A percentile compares a stretch with the other conserved stretches of the same genome.
phyloP scores from a whole-genome alignment of 768 basidiomycete species.

The Tephrocybe sp. region DNA sequence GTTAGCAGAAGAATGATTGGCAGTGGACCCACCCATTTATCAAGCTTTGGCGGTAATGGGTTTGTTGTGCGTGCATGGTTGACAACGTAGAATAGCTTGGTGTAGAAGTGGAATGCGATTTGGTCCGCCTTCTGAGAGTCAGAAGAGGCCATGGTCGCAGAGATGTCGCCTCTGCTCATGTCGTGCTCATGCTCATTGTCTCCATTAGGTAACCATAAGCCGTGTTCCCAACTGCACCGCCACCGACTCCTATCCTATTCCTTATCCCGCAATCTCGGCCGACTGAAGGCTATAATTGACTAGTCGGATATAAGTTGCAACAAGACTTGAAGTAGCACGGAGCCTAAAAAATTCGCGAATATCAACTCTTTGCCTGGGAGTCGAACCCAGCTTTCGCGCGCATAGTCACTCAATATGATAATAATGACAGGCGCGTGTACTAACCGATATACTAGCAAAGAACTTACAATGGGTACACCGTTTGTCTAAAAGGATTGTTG shows the following conservation, averaged over 20 bases:
- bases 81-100: constrained; percentile 77
- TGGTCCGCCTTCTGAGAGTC: constrained; percentile 73
- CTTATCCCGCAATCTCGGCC: neutral
- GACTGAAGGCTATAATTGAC: no score
- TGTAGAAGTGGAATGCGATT: constrained; percentile 82
- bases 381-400: no score
- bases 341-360: no score
- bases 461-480: no score
- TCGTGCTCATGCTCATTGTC: neutral
- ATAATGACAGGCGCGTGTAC: no score
- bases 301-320: no score
- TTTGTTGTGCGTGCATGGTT: constrained; percentile 69
- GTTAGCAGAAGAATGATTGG: neutral
- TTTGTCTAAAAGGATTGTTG: no score
- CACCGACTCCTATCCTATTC: no score
- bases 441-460: no score
- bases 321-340: no score
- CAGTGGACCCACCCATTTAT: constrained; percentile 86
- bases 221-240: constrained; percentile 8
- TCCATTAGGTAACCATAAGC: constrained; percentile 15
- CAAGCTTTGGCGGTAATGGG: constrained; percentile 48
- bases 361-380: no score
- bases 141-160: constrained; percentile 33
- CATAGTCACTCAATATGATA: no score
- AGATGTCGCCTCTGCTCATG: constrained; percentile 12